phyloP scores from a whole-genome alignment of 1,139 yeast species.

The Meyerozyma elateridarum region DNA sequence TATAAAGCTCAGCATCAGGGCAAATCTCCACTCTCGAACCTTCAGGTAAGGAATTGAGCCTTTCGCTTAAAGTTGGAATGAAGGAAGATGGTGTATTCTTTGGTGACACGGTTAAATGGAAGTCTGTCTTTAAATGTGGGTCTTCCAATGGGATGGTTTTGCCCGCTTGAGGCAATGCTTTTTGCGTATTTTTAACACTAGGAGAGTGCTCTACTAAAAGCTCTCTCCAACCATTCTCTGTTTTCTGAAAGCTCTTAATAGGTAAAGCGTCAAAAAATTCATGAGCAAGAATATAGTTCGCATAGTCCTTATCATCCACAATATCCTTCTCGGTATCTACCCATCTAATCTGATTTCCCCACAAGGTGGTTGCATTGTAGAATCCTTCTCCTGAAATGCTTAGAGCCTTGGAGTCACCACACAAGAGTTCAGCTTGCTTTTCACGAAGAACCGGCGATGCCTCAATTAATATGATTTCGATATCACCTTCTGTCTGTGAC shows the following conservation, averaged over 20 bases:
- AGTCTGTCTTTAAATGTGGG: conserved; percentile 34
- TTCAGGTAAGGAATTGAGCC: conserved; percentile 52
- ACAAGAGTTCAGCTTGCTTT: conserved; percentile 51
- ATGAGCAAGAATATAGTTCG: conserved; percentile 73
- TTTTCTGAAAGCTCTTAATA: conserved; percentile 61
- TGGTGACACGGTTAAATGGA: conserved; percentile 57
- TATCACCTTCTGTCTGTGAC: conserved; percentile 15
- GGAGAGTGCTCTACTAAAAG: conserved; percentile 55
- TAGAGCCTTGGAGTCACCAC: conserved; percentile 24
- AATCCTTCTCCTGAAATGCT: conserved; percentile 27
- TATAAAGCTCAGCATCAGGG: conserved; percentile 62
- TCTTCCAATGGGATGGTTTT: conserved; percentile 5
- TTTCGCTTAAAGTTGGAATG: conserved; percentile 47
- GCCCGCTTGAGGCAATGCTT: conserved; percentile 15
- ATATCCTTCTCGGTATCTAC: conserved; percentile 63
- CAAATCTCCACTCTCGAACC: conserved; percentile 69
- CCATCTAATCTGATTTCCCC: conserved; percentile 62
- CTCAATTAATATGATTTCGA: conserved; percentile 59
- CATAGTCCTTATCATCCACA: conserved; percentile 24
- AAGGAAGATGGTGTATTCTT: conserved; percentile 61
- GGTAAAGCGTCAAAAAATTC: conserved; percentile 89
- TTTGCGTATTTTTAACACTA: conserved; percentile 38
- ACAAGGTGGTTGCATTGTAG: conserved; percentile 39
- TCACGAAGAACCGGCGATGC: conserved; percentile 63
- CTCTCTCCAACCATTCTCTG: conserved; percentile 74